Base-by-base conservation (phyloP, 306 rosid species). In the Inga leiocalycina region DNA sequence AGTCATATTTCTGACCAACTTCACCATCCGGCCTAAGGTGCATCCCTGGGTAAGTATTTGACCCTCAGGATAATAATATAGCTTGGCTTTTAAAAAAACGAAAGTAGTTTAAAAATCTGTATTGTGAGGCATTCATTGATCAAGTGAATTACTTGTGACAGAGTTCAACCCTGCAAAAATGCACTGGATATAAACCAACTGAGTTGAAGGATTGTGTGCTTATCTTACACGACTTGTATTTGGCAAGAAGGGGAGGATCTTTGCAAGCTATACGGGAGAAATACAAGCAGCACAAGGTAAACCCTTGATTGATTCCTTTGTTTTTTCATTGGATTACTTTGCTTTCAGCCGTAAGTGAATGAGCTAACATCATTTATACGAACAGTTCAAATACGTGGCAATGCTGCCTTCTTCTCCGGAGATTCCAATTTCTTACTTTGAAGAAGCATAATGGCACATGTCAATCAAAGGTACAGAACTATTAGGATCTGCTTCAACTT, bases 331-430 rank as follows among this genome's bases (percentile, higher is more conserved):
- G n/a, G 27, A 30, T 77, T 72, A 12, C 7, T 24, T 71, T 70
- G 75, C 52, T 67, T 66, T 39, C 39, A 11, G 20, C 56, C 20
- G 34, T 16, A 15, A 41, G 13, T 0, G 70, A 87, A 8, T 81
- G 45, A 37, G 45, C 15, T 71, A 9, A 59, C 5, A 41, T 76
- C 19, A 77, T 80, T 71, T 46, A 65, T 79, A 13, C 41, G 35
- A 83, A 80, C 98, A 95, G 99, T 93, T 88, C 84, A 92, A 95
- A 43, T 80, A 10, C 34, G 99, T 91, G 59, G 93, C 97, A 27
- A 74, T 74, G 74, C 51, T 87, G 86, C 88, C 93, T 82, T 89
- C 92, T 22, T 86, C 97, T 77, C 93, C 96, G 16, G 90, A 90
- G 80, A 46, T 94, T 61, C 94, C 94, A 5, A 11, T 59, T 32